Evolutionary conservation across 2,329 filamentous ascomycete genomes (phyloP), one percentile per base, ranked within the genome.

Genomic region (Aspergillus versicolor): DNA sequence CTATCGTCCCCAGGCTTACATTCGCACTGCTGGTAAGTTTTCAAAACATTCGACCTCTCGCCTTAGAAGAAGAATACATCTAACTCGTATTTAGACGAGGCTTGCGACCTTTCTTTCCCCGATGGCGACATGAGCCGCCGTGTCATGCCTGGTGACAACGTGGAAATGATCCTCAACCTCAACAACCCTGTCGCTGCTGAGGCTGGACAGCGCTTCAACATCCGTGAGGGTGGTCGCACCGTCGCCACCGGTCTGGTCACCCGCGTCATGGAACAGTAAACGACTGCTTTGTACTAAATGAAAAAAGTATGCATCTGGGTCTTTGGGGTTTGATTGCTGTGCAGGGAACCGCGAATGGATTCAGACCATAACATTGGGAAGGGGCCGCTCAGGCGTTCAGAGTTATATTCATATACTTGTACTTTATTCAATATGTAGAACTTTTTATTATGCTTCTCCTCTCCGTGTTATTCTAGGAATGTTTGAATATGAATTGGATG

Each of bases 121-220:
- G 92, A 94, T 61, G 87, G 88, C 75, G 88, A 93, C 68, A 77
- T 82, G 63, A 80, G 79, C 76, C 92, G 91, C 83, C 89, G 92
- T 82, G 88, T 97, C 77, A 95, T 96, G 92, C 94, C 94, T 52
- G 94, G 94, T 77, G 94, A 99, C 85, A 99, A 99, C 79, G 87
- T 96, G 66, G 94, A 99, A 84, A 97, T 99, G 92, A 81, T 94
- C 64, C 89, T 92, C 75, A 86, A 88, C 69, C 87, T 96, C 72
- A 86, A 91, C 78, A 82, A 89, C 78, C 91, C 93, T 62, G 85
- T 95, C 70, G 93, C 93, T 59, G 79, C 97, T 63, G 94, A 99
- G 81, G 81, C 85, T 62, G 93, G 94, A 68, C 91, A 97, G 82
- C 90, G 94, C 70, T 94, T 99, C 86, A 99, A 97, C 83, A 87